Base-by-base conservation (phyloP, 1,139 yeast genomes). In the Taphrina confusa region DNA sequence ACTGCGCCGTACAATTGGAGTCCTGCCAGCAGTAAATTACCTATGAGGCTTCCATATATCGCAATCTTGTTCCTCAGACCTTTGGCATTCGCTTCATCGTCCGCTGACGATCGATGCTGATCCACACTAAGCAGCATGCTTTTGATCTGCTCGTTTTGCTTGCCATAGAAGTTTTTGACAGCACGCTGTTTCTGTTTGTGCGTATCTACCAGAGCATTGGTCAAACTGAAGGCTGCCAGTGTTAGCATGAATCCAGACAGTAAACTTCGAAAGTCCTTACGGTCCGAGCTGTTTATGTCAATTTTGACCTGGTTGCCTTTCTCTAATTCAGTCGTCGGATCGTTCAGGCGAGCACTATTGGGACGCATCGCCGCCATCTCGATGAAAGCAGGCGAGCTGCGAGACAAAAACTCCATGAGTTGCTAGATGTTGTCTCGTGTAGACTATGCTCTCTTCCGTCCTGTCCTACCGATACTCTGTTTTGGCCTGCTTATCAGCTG, bases 1-100 rank as follows among this genome's bases (percentile, higher is more conserved):
- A 59, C 55, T 20, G 65, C 66, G 6, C 62, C 65, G 45, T 63
- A 64, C n/a, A 64, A 16, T 45, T 64, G 66, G 14, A 64, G 56
- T 8, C 45, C 65, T 12, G 65, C 61, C 47, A 64, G 47, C 27
- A 62, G n/a, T 28, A 64, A 20, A 44, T 64, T 64, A 27, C 65
- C 65, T 18, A 45, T 61, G 31, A 64, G 57, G 44, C 63, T 56
- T 12, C 66, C 66, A 30, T 55, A 51, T 31, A 64, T 61, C 4
- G 65, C 65, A 14, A 63, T 57, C 59, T 36, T 28, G 34, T 34
- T 45, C 46, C 31, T 25, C 11, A 63, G 31, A 16, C 49, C 49
- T 12, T 57, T 54, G 9, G 54, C 58, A 20, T 34, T 46, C 14
- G 52, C 49, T 6, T 31, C 49, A 11, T 62, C 60, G 20, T 42